phyloP scores from a whole-genome alignment of 495 filamentous ascomycete genomes.

The Glarea lozoyensis region DNA sequence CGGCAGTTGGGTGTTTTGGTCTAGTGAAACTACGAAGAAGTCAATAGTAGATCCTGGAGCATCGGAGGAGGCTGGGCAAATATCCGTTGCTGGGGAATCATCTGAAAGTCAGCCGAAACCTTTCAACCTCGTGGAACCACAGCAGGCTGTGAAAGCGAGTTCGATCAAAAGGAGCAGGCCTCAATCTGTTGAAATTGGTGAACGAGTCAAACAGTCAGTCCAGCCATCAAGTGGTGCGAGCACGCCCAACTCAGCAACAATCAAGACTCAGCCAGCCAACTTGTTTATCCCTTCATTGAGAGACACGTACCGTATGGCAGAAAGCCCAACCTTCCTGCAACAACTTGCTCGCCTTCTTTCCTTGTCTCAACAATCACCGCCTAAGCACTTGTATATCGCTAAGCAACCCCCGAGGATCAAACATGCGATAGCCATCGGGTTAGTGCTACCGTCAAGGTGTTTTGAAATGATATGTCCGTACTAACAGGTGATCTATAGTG shows the following conservation, averaged over 20 bases:
- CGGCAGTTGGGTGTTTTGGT: constrained; percentile 28
- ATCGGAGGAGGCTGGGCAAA: constrained; percentile 48
- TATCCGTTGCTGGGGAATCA: constrained; percentile 58
- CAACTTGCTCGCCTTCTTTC: constrained; percentile 60
- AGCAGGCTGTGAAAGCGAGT: constrained; percentile 25
- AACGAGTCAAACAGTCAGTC: constrained; percentile 15
- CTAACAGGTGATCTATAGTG: constrained; percentile 18
- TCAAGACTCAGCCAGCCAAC: constrained; percentile 38
- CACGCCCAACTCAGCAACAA: constrained; percentile 23
- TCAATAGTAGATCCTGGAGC: constrained; percentile 12
- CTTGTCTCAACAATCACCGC: constrained; percentile 47
- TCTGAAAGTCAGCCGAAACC: constrained; percentile 54
- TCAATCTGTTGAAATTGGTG: constrained; percentile 24
- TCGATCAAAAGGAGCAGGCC: constrained; percentile 26
- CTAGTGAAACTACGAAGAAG: constrained; percentile 48
- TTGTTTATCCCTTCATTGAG: constrained; percentile 60
- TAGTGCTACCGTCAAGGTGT: background rate
- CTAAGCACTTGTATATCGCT: constrained; percentile 64
- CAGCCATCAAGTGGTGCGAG: constrained; percentile 19
- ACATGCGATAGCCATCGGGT: constrained; percentile 79
- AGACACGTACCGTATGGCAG: constrained; percentile 56
- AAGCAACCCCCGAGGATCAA: constrained; percentile 62
- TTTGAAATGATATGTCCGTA: background rate
- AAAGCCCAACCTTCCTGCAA: constrained; percentile 62
- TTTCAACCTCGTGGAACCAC: constrained; percentile 44